Conservation (phyloP, 306 rosid genomes). For the Rosa multiflora region DNA sequence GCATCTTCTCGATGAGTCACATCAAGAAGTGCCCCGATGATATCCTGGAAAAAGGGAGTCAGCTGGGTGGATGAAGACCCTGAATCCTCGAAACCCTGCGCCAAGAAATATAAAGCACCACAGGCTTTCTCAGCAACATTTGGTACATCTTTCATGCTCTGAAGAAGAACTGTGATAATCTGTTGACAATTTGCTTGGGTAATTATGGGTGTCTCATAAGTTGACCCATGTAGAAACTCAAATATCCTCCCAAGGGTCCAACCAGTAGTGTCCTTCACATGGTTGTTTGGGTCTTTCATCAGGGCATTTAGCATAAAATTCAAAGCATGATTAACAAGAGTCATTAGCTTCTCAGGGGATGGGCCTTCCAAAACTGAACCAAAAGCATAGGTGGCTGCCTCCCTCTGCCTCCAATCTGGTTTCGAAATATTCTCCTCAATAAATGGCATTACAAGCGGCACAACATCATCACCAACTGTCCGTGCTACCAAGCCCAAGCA, state of each 20-base stretch:
- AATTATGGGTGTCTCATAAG: conserved; percentile 72
- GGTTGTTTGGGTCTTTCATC: conserved; percentile 76
- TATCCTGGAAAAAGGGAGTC: conserved; percentile 79
- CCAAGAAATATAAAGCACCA: conserved; percentile 90
- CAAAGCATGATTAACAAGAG: conserved; percentile 74
- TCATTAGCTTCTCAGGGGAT: conserved; percentile 80
- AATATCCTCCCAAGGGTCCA: conserved; percentile 98
- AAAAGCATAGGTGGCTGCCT: conserved; percentile 95
- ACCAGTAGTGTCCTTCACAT: conserved; percentile 95
- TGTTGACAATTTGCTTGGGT: conserved; percentile 76
- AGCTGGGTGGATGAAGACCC: conserved; percentile 62
- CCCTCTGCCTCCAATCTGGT: conserved; percentile 94
- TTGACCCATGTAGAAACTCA: conserved; percentile 87
- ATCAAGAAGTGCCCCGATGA: conserved; percentile 71
- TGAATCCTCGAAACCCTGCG: conserved; percentile 89
- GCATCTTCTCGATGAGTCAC: conserved; percentile 88
- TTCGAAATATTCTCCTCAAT: conserved; percentile 85
- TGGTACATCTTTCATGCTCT: conserved; percentile 92
- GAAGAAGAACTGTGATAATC: conserved; percentile 72
- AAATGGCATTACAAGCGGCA: conserved; percentile 90
- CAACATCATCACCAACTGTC: conserved; percentile 88
- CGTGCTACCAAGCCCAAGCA: conserved; percentile 93
- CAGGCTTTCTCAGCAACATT: conserved; percentile 99
- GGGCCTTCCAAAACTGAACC: conserved; percentile 97
- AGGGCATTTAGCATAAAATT: conserved; percentile 79